Evolutionary conservation across 371 early-diverging fungal genomes (phyloP), one percentile per base, ranked within the genome.

Genomic region (Nematocida sp.): DNA sequence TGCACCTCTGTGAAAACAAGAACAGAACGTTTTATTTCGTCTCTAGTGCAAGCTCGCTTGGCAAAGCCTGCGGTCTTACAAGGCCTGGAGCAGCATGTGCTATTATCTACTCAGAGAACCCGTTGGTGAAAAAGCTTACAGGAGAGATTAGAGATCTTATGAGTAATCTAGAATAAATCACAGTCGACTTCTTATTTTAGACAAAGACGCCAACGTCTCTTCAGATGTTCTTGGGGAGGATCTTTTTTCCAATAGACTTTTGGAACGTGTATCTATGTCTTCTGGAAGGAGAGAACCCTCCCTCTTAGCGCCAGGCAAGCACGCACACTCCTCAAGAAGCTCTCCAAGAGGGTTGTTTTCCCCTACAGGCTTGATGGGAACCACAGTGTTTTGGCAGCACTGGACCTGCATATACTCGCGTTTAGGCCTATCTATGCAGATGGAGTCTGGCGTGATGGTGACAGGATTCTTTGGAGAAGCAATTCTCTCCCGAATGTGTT

Each of bases 1-100:
- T 96, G 48, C 87, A 95, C 19, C 86, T 96, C 74, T 95, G 97
- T 86, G 96, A 96, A 86, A 96, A 96, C 85, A 96, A 98, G 85
- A 93, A 94, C 87, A 94, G 94, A 62, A 92, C 94, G 43, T 94
- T 93, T 84, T 92, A 95, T 60, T 93, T 93, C 83, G 91, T 96
- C 54, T 90, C 91, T 57, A 92, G 92, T 81, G 91, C 92, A 88
- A 87, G 86, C 34, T 92, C 95, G 31, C 87, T 99, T 19, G 99
- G 99, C 76, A 91, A 95, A 83, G 95, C 96, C 51, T 95, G 95
- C 85, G 93, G 94, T 81, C 92, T 96, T 34, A 87, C 91, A 45
- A 89, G 95, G 58, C 85, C 93, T 50, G 95, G 94, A 38, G 89
- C 95, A 67, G 88, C 96, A 58, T 79, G 81, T 46, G 67, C 66